Percentiles rank a stretch among this genome's conserved stretches.
Conservation (phyloP, 176 grass and related monocot species). For the Musa troglodytarum region DNA sequence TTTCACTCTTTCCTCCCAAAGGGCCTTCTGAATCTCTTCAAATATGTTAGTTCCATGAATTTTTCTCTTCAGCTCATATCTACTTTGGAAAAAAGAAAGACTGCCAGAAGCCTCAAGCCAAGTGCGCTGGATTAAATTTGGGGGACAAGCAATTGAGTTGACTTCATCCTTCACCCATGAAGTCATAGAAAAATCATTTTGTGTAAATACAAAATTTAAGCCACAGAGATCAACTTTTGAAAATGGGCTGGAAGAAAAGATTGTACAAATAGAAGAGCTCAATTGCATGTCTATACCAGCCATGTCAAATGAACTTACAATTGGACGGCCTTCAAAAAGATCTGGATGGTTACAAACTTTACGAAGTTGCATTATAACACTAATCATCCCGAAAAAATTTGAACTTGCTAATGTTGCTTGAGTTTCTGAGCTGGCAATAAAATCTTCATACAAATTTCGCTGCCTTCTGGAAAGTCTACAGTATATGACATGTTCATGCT, state of each 20-base stretch:
- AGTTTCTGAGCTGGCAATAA: slow-evolving; percentile 87
- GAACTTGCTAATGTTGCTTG: slow-evolving; percentile 76
- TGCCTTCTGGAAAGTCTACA: slow-evolving; percentile 93
- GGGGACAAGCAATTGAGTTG: slow-evolving; percentile 29
- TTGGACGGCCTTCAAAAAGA: slow-evolving; percentile 97
- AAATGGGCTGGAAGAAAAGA: slow-evolving; percentile 52
- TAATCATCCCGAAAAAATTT: slow-evolving; percentile 99
- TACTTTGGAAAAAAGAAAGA: slow-evolving; percentile 19
- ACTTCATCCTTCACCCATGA: slow-evolving; percentile 80
- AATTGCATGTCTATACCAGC: slow-evolving; percentile 68
- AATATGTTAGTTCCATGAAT: slow-evolving; percentile 55
- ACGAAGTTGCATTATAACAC: slow-evolving; percentile 97
- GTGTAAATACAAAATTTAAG: slow-evolving; percentile 81
- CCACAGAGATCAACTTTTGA: slow-evolving; percentile 55
- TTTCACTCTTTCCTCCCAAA: slow-evolving; percentile 77
- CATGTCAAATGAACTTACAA: slow-evolving; percentile 99
- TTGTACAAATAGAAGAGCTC: slow-evolving; percentile 66
- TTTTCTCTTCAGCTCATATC: slow-evolving; percentile 30
- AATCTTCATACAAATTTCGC: slow-evolving; percentile 97
- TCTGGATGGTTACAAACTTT: slow-evolving; percentile 99
- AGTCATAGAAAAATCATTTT: slow-evolving; percentile 74
- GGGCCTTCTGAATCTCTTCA: slow-evolving; percentile 73
- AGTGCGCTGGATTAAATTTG: slow-evolving; percentile 24
- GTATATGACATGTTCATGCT: slow-evolving; percentile 91
- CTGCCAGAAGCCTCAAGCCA: slow-evolving; percentile 10